Evolutionary conservation across 192 early-diverging fungal genomes (phyloP).

Genomic region (Backusella australiensis): DNA sequence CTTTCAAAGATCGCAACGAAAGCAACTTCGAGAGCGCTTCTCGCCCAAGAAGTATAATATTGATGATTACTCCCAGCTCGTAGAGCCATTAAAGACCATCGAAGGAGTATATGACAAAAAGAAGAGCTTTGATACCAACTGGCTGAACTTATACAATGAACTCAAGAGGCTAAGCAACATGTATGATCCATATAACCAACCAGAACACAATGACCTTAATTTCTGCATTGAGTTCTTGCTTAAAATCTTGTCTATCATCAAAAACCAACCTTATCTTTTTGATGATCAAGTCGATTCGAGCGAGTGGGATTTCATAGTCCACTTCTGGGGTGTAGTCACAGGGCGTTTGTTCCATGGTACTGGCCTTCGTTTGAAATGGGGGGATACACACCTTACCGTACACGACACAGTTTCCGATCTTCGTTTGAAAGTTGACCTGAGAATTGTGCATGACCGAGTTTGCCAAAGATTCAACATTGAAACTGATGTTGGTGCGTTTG

Average conservation of each 20-base stretch:
- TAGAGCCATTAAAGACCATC: not conserved
- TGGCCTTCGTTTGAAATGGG: not conserved
- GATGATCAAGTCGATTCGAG: not conserved
- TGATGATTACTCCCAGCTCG: not conserved
- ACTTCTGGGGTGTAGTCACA: not conserved
- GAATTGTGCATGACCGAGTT: no score
- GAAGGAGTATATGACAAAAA: not conserved
- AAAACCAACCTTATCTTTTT: conserved; percentile 3
- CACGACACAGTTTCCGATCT: not conserved
- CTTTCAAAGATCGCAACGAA: not conserved
- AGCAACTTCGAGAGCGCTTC: not conserved
- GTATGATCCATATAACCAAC: not conserved
- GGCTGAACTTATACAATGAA: not conserved
- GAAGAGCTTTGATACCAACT: not conserved
- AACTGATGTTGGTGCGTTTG: not conserved
- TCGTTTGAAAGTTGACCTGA: not conserved
- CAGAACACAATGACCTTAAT: not conserved
- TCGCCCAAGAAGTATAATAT: conserved; percentile 2
- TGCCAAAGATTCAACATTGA: not conserved
- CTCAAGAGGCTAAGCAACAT: not conserved
- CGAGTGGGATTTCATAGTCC: not conserved
- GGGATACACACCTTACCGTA: not conserved
- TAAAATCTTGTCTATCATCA: not conserved
- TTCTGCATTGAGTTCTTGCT: not conserved
- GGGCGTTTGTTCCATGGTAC: not conserved